Conservation (phyloP, 441 rosid species). For the Metrosideros polymorpha region DNA sequence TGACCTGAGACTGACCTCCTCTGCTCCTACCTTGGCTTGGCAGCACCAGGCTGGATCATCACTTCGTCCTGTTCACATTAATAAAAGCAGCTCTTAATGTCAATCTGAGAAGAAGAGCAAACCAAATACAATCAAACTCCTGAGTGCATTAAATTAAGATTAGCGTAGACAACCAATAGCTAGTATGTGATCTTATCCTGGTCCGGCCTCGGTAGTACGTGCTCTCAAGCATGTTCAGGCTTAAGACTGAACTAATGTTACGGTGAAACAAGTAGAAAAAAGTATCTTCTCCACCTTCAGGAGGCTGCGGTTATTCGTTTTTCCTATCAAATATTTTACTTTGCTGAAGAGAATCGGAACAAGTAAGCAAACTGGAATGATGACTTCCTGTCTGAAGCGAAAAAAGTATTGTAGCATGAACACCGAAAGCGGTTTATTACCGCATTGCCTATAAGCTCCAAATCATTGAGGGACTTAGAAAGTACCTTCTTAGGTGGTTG, state of each 20-base stretch:
- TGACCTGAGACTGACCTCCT: neutral
- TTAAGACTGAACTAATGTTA: neutral
- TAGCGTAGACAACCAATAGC: neutral
- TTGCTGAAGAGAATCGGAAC: neutral
- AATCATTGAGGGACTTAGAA: neutral
- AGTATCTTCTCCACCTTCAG: neutral
- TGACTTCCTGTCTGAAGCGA: neutral
- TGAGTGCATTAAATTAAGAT: neutral
- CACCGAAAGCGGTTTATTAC: neutral
- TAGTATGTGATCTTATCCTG: neutral
- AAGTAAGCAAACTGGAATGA: neutral
- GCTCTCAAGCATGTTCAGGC: neutral
- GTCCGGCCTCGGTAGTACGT: neutral
- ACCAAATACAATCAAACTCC: neutral
- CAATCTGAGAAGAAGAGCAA: neutral
- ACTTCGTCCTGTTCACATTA: neutral
- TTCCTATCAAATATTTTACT: neutral
- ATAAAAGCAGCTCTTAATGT: neutral
- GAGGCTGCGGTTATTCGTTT: neutral
- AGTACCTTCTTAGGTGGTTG: neutral
- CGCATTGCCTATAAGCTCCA: neutral
- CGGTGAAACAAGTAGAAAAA: neutral
- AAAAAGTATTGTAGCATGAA: neutral
- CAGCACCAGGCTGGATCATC: neutral
- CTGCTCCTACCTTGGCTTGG: neutral